Percentiles rank a stretch among this genome's conserved stretches.
Evolutionary conservation across 2,329 filamentous ascomycete genomes (phyloP).

Genomic region (Leptoxyphium fumago): DNA sequence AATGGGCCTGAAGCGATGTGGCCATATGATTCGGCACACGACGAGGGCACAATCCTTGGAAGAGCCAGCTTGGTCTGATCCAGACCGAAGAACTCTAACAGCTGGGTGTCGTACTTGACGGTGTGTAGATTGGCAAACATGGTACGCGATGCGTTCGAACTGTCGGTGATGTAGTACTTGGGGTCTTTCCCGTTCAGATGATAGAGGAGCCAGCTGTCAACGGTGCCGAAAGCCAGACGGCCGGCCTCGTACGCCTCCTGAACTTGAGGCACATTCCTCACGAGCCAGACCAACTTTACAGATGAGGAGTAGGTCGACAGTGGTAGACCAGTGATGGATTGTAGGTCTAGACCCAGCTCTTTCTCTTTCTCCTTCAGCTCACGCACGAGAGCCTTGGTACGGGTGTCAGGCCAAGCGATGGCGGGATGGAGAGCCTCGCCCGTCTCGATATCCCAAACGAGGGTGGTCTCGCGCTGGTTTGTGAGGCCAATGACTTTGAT

Average conservation of each 20-base stretch:
- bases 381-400: conserved; percentile 59
- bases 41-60: conserved; percentile 67
- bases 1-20: conserved; percentile 41
- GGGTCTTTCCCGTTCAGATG: conserved; percentile 56
- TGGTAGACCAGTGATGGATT: conserved; percentile 58
- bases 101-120: conserved; percentile 61
- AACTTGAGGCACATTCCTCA: conserved; percentile 54
- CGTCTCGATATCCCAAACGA: conserved; percentile 71
- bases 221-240: conserved; percentile 66
- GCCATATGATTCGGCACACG: conserved; percentile 57
- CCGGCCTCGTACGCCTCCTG: conserved; percentile 59
- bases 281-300: conserved; percentile 68
- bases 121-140: conserved; percentile 86
- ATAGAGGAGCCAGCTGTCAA: conserved; percentile 77
- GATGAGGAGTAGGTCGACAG: conserved; percentile 77
- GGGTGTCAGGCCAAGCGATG: conserved; percentile 77
- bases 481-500: conserved; percentile 71
- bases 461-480: conserved; percentile 72
- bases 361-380: conserved; percentile 53
- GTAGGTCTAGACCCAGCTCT: conserved; percentile 46
- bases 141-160: conserved; percentile 75
- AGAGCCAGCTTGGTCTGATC: conserved; percentile 54
- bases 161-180: conserved; percentile 63
- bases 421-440: conserved; percentile 69
- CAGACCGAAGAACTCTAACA: conserved; percentile 67